Conservation (phyloP, 2,329 filamentous ascomycete genomes). For the Penicillium expansum region DNA sequence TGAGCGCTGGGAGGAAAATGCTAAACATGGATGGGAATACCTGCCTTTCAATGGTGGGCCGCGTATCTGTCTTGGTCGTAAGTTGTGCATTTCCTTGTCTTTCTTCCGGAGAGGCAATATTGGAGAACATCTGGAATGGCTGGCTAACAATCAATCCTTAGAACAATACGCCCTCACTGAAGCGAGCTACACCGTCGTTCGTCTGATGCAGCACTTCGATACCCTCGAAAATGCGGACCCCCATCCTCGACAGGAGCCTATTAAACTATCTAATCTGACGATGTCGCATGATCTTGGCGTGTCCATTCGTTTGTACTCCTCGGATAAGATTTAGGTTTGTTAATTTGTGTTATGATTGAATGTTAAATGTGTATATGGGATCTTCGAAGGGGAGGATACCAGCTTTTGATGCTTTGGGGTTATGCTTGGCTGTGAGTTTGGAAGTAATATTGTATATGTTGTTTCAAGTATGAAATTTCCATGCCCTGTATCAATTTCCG, state of each 20-base stretch:
- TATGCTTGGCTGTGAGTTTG: no score
- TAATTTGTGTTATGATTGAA: not conserved
- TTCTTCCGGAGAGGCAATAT: not conserved
- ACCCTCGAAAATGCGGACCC: constrained; percentile 37
- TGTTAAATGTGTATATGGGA: not conserved
- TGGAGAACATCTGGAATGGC: not conserved
- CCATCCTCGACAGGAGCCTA: constrained; percentile 26
- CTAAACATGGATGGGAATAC: constrained; percentile 37
- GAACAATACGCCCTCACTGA: constrained; percentile 46
- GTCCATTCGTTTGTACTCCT: constrained; percentile 26
- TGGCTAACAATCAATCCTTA: constrained; percentile 10
- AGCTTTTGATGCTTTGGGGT: not conserved
- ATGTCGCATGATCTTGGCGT: constrained; percentile 35
- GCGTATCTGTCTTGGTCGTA: constrained; percentile 42
- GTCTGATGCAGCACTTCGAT: constrained; percentile 39
- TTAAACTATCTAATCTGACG: constrained; percentile 32
- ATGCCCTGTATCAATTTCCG: not conserved
- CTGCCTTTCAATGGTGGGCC: constrained; percentile 42
- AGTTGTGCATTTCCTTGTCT: constrained; percentile 14
- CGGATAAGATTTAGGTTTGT: not conserved
- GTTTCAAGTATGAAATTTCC: not conserved
- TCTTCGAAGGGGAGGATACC: not conserved
- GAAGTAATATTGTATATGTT: not conserved
- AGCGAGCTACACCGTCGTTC: constrained; percentile 41
- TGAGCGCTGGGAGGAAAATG: constrained; percentile 49